Conservation (phyloP, 2,329 filamentous ascomycete genomes). For the Talaromyces funiculosus region DNA sequence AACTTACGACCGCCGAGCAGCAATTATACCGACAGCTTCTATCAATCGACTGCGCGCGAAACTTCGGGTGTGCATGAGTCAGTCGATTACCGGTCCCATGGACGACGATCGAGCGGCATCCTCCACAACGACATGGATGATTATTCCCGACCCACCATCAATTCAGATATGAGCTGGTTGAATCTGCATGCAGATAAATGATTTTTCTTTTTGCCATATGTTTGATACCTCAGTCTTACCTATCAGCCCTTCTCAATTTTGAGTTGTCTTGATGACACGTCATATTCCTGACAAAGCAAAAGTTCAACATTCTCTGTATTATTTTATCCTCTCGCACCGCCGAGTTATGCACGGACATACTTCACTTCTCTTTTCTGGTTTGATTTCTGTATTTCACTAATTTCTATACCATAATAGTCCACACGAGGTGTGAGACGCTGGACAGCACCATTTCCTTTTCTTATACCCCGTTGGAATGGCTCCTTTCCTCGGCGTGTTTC, state of each 20-base stretch:
- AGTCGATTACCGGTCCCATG: constrained; percentile 16
- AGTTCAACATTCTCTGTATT: not conserved
- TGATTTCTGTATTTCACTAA: not conserved
- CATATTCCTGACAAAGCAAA: not conserved
- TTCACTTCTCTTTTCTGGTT: not conserved
- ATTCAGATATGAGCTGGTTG: constrained; percentile 42
- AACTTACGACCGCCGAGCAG: constrained; percentile 27
- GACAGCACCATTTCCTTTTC: not conserved
- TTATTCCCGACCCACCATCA: constrained; percentile 23
- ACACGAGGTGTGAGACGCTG: constrained; percentile 2
- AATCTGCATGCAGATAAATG: constrained; percentile 25
- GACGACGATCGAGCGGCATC: constrained; percentile 28
- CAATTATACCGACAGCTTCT: constrained; percentile 37
- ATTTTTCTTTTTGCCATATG: not conserved
- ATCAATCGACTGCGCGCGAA: constrained; percentile 23
- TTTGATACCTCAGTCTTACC: not conserved
- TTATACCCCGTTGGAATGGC: not conserved
- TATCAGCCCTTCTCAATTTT: not conserved
- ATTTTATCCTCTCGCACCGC: not conserved
- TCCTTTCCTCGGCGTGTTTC: not conserved
- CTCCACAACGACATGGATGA: constrained; percentile 26
- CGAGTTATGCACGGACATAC: constrained; percentile 5
- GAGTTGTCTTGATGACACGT: not conserved
- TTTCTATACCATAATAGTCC: constrained; percentile 4
- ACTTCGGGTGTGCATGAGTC: constrained; percentile 17